A percentile compares a stretch with the other conserved stretches of the same genome.
Evolutionary conservation across 176 grass and related monocot genomes (phyloP).

Genomic region (Zoysia japonica): DNA sequence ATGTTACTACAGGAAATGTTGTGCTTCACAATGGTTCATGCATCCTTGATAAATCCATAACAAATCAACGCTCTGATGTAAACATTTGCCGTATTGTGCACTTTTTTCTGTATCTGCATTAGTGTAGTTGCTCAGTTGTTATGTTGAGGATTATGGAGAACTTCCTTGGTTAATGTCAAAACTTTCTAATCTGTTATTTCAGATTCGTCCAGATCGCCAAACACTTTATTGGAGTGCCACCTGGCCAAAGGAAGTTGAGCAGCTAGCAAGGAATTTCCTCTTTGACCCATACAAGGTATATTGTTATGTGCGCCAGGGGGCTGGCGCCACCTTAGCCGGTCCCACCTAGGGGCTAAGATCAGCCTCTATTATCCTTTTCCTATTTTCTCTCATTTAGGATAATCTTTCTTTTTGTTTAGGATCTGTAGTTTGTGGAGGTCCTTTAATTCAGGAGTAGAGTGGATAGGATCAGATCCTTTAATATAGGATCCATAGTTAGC

Average conservation of each 20-base stretch:
- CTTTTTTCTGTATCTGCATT: constrained; percentile 11
- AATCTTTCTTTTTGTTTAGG: too few species aligned
- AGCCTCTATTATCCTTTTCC: too few species aligned
- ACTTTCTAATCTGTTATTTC: constrained; percentile 34
- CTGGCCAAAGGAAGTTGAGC: constrained; percentile 99
- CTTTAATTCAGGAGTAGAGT: too few species aligned
- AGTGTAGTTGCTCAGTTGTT: constrained; percentile 34
- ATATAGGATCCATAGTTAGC: too few species aligned
- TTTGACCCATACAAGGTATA: constrained; percentile 91
- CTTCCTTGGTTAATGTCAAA: constrained; percentile 20
- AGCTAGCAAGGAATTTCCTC: constrained; percentile 83
- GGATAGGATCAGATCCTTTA: too few species aligned
- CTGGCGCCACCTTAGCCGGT: too few species aligned
- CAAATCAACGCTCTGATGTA: neutral
- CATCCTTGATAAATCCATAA: neutral
- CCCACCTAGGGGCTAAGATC: too few species aligned
- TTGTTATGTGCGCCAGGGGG: too few species aligned
- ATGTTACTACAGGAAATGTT: neutral
- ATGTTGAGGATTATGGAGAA: neutral
- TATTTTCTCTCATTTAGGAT: too few species aligned
- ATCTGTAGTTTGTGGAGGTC: too few species aligned
- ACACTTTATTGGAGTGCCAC: constrained; percentile 99
- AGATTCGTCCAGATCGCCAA: constrained; percentile 98
- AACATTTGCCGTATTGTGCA: neutral
- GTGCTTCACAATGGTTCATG: neutral